Evolutionary conservation across 2,329 filamentous ascomycete genomes (phyloP).

Genomic region (Aspergillus alliaceus): DNA sequence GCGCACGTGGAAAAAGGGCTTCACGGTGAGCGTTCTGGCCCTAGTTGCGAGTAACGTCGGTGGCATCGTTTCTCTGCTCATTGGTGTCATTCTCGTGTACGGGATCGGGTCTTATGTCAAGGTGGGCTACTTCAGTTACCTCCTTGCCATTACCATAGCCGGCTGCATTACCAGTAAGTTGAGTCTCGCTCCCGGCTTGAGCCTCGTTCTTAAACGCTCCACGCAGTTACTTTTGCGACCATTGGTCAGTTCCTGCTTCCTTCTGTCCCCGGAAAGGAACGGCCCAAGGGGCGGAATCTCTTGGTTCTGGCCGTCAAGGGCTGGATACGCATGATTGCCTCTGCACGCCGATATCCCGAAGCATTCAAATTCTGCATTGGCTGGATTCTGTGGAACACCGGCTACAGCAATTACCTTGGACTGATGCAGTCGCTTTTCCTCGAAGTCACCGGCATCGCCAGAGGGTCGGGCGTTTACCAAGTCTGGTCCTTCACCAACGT

Average conservation of each 20-base stretch:
- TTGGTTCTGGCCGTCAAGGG: constrained; percentile 9
- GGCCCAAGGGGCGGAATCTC: neutral
- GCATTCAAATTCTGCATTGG: constrained; percentile 22
- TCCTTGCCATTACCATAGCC: constrained; percentile 15
- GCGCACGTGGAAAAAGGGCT: constrained; percentile 11
- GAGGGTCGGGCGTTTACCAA: constrained; percentile 15
- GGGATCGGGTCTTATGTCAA: constrained; percentile 10
- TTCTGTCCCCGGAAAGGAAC: neutral
- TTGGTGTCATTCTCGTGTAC: constrained; percentile 14
- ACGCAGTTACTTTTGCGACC: neutral
- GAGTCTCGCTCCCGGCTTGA: neutral
- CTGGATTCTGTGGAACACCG: constrained; percentile 24
- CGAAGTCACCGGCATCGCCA: constrained; percentile 17
- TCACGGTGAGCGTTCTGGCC: constrained; percentile 13
- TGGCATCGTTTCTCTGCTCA: constrained; percentile 9
- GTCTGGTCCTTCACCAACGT: constrained; percentile 21
- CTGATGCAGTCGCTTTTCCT: constrained; percentile 16
- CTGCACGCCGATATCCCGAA: constrained; percentile 15
- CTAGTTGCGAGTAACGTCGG: constrained; percentile 13
- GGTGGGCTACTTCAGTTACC: constrained; percentile 12
- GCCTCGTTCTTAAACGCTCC: neutral
- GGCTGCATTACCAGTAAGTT: constrained; percentile 15
- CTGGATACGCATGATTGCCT: constrained; percentile 15
- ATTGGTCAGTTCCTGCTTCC: neutral
- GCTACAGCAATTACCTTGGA: constrained; percentile 18